These are phyloP conservation scores for Aspergillus sclerotiicarbonarius DNA, from an alignment of 495 filamentous ascomycete genomes.

Conservation along the genomic window DNA sequence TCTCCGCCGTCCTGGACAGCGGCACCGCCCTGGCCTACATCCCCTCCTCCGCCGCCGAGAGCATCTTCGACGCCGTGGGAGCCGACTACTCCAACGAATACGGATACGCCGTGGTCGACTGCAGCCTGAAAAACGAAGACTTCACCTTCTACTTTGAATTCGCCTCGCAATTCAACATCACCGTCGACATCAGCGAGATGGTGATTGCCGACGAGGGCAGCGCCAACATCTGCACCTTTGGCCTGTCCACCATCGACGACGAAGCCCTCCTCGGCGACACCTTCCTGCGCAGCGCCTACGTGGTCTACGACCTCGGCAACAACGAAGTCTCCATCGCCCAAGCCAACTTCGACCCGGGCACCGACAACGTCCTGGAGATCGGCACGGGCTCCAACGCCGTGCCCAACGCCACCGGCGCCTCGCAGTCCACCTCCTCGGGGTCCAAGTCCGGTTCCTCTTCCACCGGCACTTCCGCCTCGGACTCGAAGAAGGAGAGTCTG, in stretches of 20 bases:
- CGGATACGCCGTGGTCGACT: constrained; percentile 33
- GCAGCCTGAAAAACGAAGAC: constrained; percentile 50
- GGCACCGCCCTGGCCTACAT: constrained; percentile 76
- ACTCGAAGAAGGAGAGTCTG: not conserved
- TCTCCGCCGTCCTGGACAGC: constrained; percentile 70
- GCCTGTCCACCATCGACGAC: constrained; percentile 57
- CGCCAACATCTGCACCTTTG: constrained; percentile 55
- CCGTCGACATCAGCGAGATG: constrained; percentile 66
- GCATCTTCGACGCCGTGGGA: constrained; percentile 59
- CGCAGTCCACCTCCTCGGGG: not conserved
- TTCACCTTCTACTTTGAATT: constrained; percentile 61
- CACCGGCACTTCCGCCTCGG: not conserved
- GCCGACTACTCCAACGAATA: constrained; percentile 45
- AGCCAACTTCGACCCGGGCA: constrained; percentile 12
- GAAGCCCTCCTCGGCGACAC: constrained; percentile 73
- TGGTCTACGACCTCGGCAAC: constrained; percentile 63
- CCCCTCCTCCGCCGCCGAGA: constrained; percentile 55
- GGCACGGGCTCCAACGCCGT: constrained; percentile 39
- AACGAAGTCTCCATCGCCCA: constrained; percentile 4
- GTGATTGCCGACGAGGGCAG: constrained; percentile 54
- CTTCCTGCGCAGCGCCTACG: constrained; percentile 78
- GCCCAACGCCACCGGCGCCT: constrained; percentile 56
- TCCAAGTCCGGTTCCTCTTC: not conserved
- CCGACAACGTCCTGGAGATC: constrained; percentile 68
- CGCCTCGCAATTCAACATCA: constrained; percentile 55